A percentile compares a stretch with the other conserved stretches of the same genome.
Evolutionary conservation across 2,329 filamentous ascomycete genomes (phyloP).

Genomic region (Fusarium pseudograminearum): DNA sequence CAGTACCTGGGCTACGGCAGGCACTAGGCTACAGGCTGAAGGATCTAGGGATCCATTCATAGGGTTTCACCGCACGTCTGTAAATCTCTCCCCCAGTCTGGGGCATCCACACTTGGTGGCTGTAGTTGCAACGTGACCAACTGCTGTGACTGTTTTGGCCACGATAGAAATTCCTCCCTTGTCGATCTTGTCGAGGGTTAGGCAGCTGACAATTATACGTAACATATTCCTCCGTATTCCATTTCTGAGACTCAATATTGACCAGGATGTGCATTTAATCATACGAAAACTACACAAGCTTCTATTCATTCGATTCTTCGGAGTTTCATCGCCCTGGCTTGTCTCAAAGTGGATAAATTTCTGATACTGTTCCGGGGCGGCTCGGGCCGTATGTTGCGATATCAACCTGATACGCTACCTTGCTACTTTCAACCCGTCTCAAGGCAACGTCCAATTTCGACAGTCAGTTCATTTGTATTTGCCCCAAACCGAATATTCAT

Average conservation of each 20-base stretch:
- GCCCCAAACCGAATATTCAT: too few species aligned
- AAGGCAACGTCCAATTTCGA: not conserved
- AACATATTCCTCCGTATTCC: not conserved
- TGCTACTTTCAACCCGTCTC: not conserved
- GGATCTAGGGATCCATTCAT: not conserved
- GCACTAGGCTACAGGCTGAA: not conserved
- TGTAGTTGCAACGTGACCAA: conserved; percentile 28
- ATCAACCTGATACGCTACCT: not conserved
- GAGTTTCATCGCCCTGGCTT: not conserved
- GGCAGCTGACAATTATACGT: conserved; percentile 6
- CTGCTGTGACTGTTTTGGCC: conserved; percentile 14
- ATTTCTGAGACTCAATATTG: not conserved
- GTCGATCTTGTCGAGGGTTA: not conserved
- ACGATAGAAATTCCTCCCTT: conserved; percentile 1
- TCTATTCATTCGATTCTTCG: not conserved
- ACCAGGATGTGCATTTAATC: not conserved
- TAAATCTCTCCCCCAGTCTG: conserved; percentile 17
- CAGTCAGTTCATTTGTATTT: not conserved
- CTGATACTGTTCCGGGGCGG: not conserved
- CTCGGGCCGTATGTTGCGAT: not conserved
- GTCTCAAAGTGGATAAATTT: conserved; percentile 5
- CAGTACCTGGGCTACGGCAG: not conserved
- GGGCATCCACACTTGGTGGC: conserved; percentile 19
- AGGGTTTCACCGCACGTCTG: conserved; percentile 16
- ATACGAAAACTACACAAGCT: not conserved